phyloP scores from a whole-genome alignment of 2,329 filamentous ascomycete genomes.

The Zasmidium citrigriseum region DNA sequence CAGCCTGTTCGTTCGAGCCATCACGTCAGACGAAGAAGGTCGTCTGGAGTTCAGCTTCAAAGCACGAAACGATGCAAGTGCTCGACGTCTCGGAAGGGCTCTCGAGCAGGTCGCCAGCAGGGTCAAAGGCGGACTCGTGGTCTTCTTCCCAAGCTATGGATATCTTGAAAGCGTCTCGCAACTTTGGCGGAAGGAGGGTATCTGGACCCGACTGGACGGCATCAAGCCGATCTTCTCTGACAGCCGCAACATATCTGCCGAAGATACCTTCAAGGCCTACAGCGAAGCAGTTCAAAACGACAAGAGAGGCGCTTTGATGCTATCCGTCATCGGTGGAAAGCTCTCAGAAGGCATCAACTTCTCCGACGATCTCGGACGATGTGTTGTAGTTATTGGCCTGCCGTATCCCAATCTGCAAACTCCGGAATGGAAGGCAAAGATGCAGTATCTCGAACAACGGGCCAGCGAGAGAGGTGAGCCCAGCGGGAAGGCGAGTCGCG shows the following conservation, averaged over 20 bases:
- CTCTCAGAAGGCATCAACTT: conserved; percentile 99
- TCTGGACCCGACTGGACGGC: conserved; percentile 29
- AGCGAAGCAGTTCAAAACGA: conserved; percentile 59
- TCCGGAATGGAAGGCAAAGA: conserved; percentile 89
- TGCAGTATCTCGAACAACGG: conserved; percentile 77
- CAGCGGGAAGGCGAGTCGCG: conserved; percentile 59
- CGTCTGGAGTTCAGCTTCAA: conserved; percentile 87
- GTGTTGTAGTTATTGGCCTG: conserved; percentile 86
- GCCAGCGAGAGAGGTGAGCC: conserved; percentile 38
- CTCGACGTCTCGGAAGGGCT: conserved; percentile 69
- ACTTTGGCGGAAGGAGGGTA: conserved; percentile 40
- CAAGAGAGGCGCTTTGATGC: conserved; percentile 71
- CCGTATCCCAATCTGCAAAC: conserved; percentile 90
- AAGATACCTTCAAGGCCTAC: conserved; percentile 75
- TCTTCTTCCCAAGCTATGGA: conserved; percentile 94
- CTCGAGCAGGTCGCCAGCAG: conserved; percentile 70
- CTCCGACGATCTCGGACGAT: conserved; percentile 83
- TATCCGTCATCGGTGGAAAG: conserved; percentile 91
- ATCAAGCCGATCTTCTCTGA: conserved; percentile 56
- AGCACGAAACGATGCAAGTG: conserved; percentile 68
- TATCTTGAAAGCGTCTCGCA: conserved; percentile 73
- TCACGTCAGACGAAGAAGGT: conserved; percentile 53
- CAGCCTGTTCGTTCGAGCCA: conserved; percentile 76
- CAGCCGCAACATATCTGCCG: conserved; percentile 56
- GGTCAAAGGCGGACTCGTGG: conserved; percentile 85